Evolutionary conservation across 2,329 filamentous ascomycete species (phyloP).

Genomic region (Neurospora sp.): DNA sequence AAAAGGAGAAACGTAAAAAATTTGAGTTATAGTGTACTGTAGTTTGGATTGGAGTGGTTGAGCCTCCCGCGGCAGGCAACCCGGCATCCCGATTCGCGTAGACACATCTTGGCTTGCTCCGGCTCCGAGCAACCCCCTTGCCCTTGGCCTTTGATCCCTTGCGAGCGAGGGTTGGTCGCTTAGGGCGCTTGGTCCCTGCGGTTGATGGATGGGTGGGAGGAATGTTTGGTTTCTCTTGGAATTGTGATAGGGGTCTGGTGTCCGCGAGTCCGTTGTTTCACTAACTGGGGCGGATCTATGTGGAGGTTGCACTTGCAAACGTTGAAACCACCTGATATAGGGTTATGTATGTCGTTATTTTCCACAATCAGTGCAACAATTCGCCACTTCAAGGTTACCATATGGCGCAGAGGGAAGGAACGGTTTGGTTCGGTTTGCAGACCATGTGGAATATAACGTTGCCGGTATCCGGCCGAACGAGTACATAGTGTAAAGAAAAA

Average conservation of each 20-base stretch:
- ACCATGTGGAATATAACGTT: not conserved
- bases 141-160: not conserved
- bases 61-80: not conserved
- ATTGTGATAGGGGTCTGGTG: not conserved
- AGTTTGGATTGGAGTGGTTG: not conserved
- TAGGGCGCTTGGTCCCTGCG: not conserved
- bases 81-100: not conserved
- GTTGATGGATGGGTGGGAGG: not conserved
- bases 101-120: not conserved
- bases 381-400: not conserved
- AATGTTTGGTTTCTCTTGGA: not conserved
- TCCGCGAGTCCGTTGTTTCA: not conserved
- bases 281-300: not conserved
- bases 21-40: not conserved
- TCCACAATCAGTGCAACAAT: not conserved
- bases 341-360: not conserved
- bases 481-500: not conserved
- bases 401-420: not conserved
- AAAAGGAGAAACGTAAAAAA: not conserved
- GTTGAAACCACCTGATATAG: not conserved
- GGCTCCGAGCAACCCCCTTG: not conserved
- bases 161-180: not conserved
- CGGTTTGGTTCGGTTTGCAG: not conserved
- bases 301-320: not conserved
- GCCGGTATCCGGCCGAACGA: not conserved